Evolutionary conservation across 1,284 basidiomycete species (phyloP).

Genomic region (Pseudozyma hubeiensis): DNA sequence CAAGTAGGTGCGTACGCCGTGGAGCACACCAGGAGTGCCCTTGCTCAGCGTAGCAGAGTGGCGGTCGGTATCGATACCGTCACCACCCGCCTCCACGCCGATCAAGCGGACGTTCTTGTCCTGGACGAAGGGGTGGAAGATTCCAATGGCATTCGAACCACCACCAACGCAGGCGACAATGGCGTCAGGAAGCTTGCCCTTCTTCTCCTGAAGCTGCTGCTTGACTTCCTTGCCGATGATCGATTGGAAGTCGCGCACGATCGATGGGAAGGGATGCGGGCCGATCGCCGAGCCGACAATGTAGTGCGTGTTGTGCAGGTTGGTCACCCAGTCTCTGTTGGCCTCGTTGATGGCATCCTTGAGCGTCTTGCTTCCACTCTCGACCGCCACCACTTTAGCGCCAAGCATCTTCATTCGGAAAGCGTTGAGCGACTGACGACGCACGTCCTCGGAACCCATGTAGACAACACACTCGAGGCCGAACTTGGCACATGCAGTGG

Average conservation of each 20-base stretch:
- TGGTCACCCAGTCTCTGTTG: conserved; percentile 91
- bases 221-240: conserved; percentile 97
- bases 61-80: conserved; percentile 84
- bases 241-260: conserved; percentile 97
- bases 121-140: conserved; percentile 62
- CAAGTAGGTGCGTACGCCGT: conserved; percentile 94
- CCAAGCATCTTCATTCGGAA: conserved; percentile 99
- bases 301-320: conserved; percentile 87
- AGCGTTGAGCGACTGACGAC: conserved; percentile 93
- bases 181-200: conserved; percentile 89
- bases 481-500: conserved; percentile 96
- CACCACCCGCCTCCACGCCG: conserved; percentile 70
- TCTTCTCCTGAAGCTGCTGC: conserved; percentile 79
- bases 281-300: conserved; percentile 97
- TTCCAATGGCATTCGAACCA: conserved; percentile 94
- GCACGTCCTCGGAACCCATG: conserved; percentile 99
- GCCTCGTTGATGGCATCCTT: conserved; percentile 80
- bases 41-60: conserved; percentile 93
- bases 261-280: conserved; percentile 98
- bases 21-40: conserved; percentile 92
- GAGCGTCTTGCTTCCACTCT: conserved; percentile 91
- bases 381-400: conserved; percentile 85
- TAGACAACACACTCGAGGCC: conserved; percentile 95
- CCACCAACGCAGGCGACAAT: conserved; percentile 98
- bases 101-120: conserved; percentile 63